Conservation (phyloP, 1,139 yeast species). For the Saccharomyces uvarum region DNA sequence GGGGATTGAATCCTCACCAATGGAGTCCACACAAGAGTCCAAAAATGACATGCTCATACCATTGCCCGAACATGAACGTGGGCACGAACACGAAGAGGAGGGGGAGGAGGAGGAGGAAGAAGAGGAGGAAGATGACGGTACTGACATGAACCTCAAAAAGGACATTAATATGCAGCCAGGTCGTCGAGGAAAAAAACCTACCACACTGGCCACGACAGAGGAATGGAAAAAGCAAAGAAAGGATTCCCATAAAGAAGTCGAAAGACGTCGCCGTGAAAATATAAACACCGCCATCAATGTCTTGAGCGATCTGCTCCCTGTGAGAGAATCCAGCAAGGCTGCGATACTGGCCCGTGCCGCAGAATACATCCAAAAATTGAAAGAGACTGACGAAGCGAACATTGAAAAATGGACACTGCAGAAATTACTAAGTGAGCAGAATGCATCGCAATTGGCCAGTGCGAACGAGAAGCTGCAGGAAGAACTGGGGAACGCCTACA, state of each 20-base stretch:
- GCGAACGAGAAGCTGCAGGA: conserved; percentile 72
- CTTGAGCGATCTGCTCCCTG: conserved; percentile 71
- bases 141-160: conserved; percentile 14
- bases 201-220: conserved; percentile 57
- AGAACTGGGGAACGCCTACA: conserved; percentile 84
- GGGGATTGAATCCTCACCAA: conserved; percentile 1
- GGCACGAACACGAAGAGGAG: conserved; percentile 6
- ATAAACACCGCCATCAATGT: conserved; percentile 85
- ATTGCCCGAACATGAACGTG: not conserved
- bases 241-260: conserved; percentile 95
- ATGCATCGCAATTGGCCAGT: conserved; percentile 68
- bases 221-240: conserved; percentile 85
- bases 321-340: conserved; percentile 85
- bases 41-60: conserved; percentile 3
- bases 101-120: conserved; percentile 5
- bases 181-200: conserved; percentile 28
- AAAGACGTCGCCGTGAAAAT: conserved; percentile 87
- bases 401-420: conserved; percentile 93
- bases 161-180: conserved; percentile 21
- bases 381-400: conserved; percentile 79
- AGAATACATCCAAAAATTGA: conserved; percentile 79
- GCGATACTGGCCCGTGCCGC: conserved; percentile 82
- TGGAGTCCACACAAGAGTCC: not conserved
- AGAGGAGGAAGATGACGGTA: not conserved
- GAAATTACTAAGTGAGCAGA: conserved; percentile 84